These are phyloP conservation scores for Auricularia cornea DNA, from an alignment of 768 basidiomycete species.

Conservation along the genomic window DNA sequence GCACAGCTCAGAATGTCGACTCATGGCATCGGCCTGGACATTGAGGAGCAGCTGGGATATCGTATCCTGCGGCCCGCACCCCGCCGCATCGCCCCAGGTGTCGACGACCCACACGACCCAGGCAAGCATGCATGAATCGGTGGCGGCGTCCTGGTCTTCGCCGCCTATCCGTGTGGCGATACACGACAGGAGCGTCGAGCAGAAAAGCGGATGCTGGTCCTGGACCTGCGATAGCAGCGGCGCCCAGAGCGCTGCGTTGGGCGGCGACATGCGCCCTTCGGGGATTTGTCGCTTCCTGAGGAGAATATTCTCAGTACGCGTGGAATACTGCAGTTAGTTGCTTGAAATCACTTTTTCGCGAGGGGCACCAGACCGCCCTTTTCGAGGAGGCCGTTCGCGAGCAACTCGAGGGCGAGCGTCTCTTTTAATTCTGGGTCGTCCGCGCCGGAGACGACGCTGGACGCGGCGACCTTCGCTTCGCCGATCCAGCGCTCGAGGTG, in stretches of 20 bases:
- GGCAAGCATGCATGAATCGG: constrained; percentile 48
- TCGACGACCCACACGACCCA: constrained; percentile 62
- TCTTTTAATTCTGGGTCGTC: constrained; percentile 47
- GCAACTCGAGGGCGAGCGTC: constrained; percentile 54
- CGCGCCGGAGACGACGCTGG: constrained; percentile 16
- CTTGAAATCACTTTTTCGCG: constrained; percentile 58
- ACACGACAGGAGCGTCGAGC: constrained; percentile 36
- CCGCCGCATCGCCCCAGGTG: constrained; percentile 22
- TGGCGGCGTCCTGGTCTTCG: constrained; percentile 12
- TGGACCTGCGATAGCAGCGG: constrained; percentile 54
- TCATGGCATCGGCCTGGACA: constrained; percentile 21
- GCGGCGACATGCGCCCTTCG: constrained; percentile 39
- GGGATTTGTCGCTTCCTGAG: constrained; percentile 49
- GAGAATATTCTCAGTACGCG: background rate
- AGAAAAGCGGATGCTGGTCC: constrained; percentile 47
- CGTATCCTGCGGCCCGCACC: constrained; percentile 30
- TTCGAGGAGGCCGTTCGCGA: constrained; percentile 60
- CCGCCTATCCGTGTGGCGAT: constrained; percentile 19
- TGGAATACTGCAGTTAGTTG: background rate
- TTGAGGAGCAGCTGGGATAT: constrained; percentile 34
- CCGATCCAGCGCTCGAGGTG: constrained; percentile 74
- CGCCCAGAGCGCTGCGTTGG: constrained; percentile 48
- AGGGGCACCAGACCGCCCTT: constrained; percentile 73
- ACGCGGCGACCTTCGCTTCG: constrained; percentile 57
- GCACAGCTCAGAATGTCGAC: constrained; percentile 28